Evolutionary conservation across 179 eudicot species (phyloP).

Genomic region (Nepenthes alata): DNA sequence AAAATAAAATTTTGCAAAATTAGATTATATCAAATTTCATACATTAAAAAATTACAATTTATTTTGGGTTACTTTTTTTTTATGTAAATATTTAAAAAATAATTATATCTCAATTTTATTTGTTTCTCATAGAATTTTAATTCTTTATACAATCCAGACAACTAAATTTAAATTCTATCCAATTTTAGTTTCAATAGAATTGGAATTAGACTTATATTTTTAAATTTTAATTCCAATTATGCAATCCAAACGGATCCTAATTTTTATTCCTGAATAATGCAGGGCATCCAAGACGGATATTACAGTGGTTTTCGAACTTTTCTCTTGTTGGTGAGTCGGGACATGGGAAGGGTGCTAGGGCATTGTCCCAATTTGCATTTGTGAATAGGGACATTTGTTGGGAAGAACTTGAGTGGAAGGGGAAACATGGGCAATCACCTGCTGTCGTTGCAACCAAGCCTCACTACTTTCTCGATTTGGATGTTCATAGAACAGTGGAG

Average conservation of each 20-base stretch:
- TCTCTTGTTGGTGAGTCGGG: conserved; percentile 36
- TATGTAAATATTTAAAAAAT: too few relatives aligned
- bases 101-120: background rate
- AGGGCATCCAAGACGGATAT: conserved; percentile 70
- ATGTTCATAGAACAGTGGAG: conserved; percentile 70
- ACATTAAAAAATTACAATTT: too few relatives aligned
- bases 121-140: background rate
- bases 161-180: too few relatives aligned
- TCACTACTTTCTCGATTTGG: conserved; percentile 94
- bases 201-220: too few relatives aligned
- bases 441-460: conserved; percentile 98
- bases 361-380: conserved; percentile 82
- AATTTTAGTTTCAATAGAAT: too few relatives aligned
- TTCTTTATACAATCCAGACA: background rate
- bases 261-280: conserved; percentile 22
- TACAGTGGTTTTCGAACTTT: conserved; percentile 80
- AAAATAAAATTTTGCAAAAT: too few relatives aligned
- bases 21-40: too few relatives aligned
- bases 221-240: too few relatives aligned
- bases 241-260: background rate
- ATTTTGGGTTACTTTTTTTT: too few relatives aligned
- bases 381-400: conserved; percentile 84
- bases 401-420: conserved; percentile 99
- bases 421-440: conserved; percentile 95
- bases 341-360: conserved; percentile 78